Evolutionary conservation across 257 asterid genomes (phyloP).

Genomic region (Przewalskia tangutica): DNA sequence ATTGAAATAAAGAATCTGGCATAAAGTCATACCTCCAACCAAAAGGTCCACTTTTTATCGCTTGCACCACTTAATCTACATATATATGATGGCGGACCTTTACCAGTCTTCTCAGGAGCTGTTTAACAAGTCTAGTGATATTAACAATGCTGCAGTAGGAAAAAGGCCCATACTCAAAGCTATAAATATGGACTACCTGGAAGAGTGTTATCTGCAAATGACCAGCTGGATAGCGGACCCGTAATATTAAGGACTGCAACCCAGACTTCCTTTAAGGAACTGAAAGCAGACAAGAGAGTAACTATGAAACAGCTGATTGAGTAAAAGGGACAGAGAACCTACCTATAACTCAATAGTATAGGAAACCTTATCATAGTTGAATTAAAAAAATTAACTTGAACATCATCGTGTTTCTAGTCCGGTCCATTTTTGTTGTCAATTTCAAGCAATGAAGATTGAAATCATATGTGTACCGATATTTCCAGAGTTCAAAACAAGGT

Average conservation of each 20-base stretch:
- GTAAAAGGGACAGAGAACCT: not conserved
- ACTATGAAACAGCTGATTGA: not conserved
- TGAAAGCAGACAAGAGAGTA: conserved; percentile 24
- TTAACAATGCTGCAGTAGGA: conserved; percentile 15
- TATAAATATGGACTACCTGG: conserved; percentile 53
- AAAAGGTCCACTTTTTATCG: conserved; percentile 79
- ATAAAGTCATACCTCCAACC: conserved; percentile 74
- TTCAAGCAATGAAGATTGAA: not conserved
- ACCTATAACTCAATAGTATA: not conserved
- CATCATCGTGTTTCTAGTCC: not conserved
- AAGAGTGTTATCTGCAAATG: conserved; percentile 55
- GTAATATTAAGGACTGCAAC: conserved; percentile 86
- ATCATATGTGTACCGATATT: not conserved
- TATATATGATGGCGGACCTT: conserved; percentile 71
- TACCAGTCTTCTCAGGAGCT: conserved; percentile 52
- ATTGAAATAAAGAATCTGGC: not conserved
- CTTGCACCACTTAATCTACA: conserved; percentile 76
- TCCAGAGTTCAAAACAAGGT: not conserved
- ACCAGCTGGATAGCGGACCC: conserved; percentile 92
- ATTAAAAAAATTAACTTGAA: not conserved
- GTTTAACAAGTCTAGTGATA: conserved; percentile 17
- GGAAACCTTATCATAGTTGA: not conserved
- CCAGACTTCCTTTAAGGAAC: conserved; percentile 86
- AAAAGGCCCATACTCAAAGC: not conserved
- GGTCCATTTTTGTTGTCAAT: not conserved